Evolutionary conservation across 106 monocot genomes (phyloP), one percentile per base, ranked within the genome.

Genomic region (Dendrobium chrysotoxum): DNA sequence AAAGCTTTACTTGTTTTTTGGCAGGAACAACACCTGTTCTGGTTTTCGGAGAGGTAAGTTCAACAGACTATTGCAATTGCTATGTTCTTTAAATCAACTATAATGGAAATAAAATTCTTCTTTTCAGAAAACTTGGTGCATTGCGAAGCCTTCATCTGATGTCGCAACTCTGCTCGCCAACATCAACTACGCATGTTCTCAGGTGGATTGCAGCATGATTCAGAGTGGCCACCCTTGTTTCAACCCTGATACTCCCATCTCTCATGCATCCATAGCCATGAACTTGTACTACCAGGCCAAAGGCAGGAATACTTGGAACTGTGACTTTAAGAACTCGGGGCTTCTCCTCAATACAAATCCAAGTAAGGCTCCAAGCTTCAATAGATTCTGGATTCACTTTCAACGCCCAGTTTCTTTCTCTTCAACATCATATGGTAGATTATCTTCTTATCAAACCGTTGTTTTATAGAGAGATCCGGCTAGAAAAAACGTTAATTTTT

Each of bases 281-380:
- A 89, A 89, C 70, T 42, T 81, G 44, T 89, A 89, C 81, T 89
- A 86, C 61, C 81, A 83, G 39, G 54, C 81, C 21, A 74, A 76
- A 7, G 86, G 88, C 30, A 81, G 86, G 50, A 68, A 89, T 53
- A 5, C 75, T 44, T 89, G 89, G 89, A 89, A 89, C 79, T 89
- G 89, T 66, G 35, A 86, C 75, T 89, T 89, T 75, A 83, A 84
- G 57, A 81, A 81, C 54, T 81, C 89, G 3, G 89, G 79, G 5
- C 74, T 89, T 42, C 31, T 83, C 31, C 76, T 81, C n/a, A 39
- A 47, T 13, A 81, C 89, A 5, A 81, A 89, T 23, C 89, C 86
- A 53, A 89, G 86, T 88, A 81, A 80, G 77, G 40, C 25, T 13
- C 2, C 15, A 50, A 50, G 3, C 74, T 55, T 38, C 7, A 44